A percentile compares a stretch with the other conserved stretches of the same genome.
phyloP scores from a whole-genome alignment of 208 protist genomes.

The Crithidia thermophila region DNA sequence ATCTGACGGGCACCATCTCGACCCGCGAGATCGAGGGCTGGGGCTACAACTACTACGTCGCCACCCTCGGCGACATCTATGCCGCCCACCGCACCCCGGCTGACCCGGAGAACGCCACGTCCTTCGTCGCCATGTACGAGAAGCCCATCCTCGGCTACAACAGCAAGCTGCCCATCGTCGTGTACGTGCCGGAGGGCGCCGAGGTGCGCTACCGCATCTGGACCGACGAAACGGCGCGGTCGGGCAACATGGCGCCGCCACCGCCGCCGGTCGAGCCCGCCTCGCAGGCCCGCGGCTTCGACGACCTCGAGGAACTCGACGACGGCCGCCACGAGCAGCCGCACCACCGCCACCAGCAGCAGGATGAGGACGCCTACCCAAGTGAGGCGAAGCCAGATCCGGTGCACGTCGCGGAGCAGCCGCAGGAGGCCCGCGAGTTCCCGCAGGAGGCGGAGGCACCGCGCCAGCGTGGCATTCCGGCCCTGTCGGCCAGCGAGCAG shows the following conservation, averaged over 20 bases:
- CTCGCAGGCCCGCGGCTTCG: background rate
- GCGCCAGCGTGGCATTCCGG: conserved; percentile 1
- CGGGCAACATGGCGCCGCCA: background rate
- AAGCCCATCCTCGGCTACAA: conserved; percentile 38
- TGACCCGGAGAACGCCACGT: conserved; percentile 15
- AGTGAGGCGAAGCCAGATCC: too few species aligned
- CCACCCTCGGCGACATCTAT: conserved; percentile 34
- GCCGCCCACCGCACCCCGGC: conserved; percentile 21
- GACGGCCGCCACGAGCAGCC: background rate
- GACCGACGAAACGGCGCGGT: conserved; percentile 28
- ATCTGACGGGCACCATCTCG: conserved; percentile 48
- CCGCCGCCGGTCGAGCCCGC: background rate
- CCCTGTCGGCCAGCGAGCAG: background rate
- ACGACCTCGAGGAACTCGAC: conserved; percentile 7
- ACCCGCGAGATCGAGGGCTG: conserved; percentile 51
- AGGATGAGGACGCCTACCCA: too few species aligned
- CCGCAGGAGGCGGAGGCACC: conserved; percentile 1
- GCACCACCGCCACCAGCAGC: too few species aligned
- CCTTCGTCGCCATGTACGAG: conserved; percentile 45
- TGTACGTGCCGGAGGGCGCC: conserved; percentile 51
- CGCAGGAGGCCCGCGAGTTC: background rate
- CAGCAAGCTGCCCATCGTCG: conserved; percentile 55
- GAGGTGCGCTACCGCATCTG: conserved; percentile 62
- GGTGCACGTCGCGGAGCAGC: too few species aligned
- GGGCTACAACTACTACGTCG: conserved; percentile 60